Conservation (phyloP, 2,329 filamentous ascomycete species). For the Nannizziopsis arthrosporioides region DNA sequence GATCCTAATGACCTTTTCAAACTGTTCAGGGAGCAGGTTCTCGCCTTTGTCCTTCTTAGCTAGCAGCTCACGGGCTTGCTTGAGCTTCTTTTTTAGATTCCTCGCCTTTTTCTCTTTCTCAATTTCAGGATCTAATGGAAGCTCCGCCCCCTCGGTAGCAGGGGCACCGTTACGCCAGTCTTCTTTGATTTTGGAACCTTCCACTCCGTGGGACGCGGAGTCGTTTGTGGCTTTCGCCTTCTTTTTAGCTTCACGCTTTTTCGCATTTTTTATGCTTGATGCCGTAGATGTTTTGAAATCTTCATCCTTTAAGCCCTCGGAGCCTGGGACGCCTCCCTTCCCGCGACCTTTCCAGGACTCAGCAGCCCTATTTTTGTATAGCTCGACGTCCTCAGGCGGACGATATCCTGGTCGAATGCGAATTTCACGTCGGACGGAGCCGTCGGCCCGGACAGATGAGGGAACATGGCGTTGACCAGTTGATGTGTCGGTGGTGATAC, state of each 20-base stretch:
- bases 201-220: conserved; percentile 9
- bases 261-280: conserved; percentile 71
- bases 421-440: conserved; percentile 85
- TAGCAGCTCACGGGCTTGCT: conserved; percentile 81
- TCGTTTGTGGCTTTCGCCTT: conserved; percentile 41
- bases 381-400: conserved; percentile 86
- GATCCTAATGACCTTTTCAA: conserved; percentile 96
- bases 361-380: conserved; percentile 88
- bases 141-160: conserved; percentile 12
- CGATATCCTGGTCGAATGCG: conserved; percentile 86
- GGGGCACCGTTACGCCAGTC: conserved; percentile 25
- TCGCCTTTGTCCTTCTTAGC: conserved; percentile 84
- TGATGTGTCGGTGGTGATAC: conserved; percentile 62
- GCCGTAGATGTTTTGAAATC: conserved; percentile 40
- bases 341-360: conserved; percentile 70
- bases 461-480: conserved; percentile 83
- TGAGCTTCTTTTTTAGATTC: conserved; percentile 85
- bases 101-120: conserved; percentile 89
- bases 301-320: conserved; percentile 43
- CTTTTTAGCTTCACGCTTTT: conserved; percentile 56
- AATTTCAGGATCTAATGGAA: conserved; percentile 50
- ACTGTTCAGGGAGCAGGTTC: conserved; percentile 77
- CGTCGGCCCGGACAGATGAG: conserved; percentile 73
- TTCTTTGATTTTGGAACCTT: conserved; percentile 12
- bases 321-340: conserved; percentile 62